Evolutionary conservation across 2,329 filamentous ascomycete genomes (phyloP).

Genomic region (Phialemoniopsis sp.): DNA sequence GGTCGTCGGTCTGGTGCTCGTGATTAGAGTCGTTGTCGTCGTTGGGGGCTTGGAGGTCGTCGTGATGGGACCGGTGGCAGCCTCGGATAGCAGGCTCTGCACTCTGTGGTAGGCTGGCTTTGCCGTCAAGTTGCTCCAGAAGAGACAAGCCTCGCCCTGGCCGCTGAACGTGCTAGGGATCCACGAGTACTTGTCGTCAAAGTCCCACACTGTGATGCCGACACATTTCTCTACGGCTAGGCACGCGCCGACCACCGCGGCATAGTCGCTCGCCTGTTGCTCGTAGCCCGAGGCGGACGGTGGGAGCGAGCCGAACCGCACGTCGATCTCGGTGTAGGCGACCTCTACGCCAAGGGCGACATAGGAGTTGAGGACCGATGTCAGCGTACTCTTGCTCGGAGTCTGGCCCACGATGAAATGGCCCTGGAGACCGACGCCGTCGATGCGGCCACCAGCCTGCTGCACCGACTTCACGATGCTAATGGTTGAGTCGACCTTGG

Average conservation of each 20-base stretch:
- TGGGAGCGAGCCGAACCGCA: conserved; percentile 1
- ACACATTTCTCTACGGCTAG: conserved; percentile 2
- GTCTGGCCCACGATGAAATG: conserved; percentile 43
- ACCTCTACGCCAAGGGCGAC: conserved; percentile 39
- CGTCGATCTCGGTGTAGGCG: conserved; percentile 45
- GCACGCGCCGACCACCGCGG: conserved; percentile 1
- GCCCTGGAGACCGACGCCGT: conserved; percentile 47
- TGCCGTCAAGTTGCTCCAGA: background rate
- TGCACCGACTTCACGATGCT: conserved; percentile 23
- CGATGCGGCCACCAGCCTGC: conserved; percentile 34
- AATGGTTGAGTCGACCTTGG: conserved; percentile 14
- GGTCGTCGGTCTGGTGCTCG: conserved; percentile 5
- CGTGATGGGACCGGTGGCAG: background rate
- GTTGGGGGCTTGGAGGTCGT: background rate
- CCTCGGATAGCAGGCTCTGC: conserved; percentile 1
- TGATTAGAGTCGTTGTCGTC: conserved; percentile 3
- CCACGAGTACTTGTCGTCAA: conserved; percentile 6
- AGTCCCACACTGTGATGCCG: conserved; percentile 6
- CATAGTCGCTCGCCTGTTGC: conserved; percentile 4
- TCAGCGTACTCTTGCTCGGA: conserved; percentile 28
- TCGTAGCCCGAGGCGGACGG: conserved; percentile 1
- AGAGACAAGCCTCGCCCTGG: background rate
- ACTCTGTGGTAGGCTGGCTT: conserved; percentile 2
- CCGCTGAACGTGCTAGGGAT: conserved; percentile 1
- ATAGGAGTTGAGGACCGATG: conserved; percentile 33